phyloP scores from a whole-genome alignment of 169 alveolate genomes.

The Cryptosporidium tyzzeri region DNA sequence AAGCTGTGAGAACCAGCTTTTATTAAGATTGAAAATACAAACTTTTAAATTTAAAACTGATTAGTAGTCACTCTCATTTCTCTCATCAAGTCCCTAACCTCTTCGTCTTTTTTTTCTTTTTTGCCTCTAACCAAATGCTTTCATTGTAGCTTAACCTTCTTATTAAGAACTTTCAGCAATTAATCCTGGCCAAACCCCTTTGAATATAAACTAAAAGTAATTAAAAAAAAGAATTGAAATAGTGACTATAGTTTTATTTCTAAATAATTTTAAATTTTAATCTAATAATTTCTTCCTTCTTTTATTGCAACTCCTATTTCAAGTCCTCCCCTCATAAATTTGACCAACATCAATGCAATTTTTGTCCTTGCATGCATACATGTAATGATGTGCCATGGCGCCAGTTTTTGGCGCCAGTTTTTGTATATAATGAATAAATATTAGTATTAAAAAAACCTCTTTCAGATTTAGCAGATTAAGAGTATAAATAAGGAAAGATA shows the following conservation, averaged over 20 bases:
- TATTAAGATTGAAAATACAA: background rate
- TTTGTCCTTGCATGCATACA: background rate
- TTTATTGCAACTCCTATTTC: background rate
- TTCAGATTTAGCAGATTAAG: background rate
- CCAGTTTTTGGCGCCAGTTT: background rate
- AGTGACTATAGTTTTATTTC: background rate
- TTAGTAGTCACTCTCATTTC: background rate
- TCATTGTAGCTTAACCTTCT: background rate
- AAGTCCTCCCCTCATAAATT: background rate
- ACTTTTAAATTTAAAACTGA: background rate
- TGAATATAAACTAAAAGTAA: background rate
- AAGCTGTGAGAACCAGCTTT: background rate
- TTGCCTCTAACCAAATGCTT: background rate
- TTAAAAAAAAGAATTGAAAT: too few relatives aligned
- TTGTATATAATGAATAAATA: background rate
- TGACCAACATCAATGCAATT: background rate
- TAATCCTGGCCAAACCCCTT: background rate
- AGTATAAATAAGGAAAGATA: background rate
- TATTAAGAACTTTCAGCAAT: too few relatives aligned
- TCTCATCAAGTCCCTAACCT: background rate
- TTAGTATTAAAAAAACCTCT: background rate
- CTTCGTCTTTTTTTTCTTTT: background rate
- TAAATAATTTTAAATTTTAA: background rate
- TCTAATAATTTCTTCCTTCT: background rate
- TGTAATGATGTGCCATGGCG: background rate